Base-by-base conservation (phyloP, 805 yeast genomes). In the Blastobotrys chiropterorum region DNA sequence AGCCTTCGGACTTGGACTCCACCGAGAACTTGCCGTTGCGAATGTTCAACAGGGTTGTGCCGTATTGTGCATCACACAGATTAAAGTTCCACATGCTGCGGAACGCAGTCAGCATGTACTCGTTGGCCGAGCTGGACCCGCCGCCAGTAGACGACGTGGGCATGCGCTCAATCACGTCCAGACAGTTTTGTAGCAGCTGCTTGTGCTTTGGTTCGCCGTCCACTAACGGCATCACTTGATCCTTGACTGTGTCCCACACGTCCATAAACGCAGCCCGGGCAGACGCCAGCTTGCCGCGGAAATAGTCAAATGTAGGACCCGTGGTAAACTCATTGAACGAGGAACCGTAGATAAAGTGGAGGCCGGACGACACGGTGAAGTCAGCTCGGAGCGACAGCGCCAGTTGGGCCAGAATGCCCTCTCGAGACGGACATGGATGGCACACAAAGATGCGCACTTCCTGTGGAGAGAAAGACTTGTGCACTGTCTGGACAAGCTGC, bases 11-110 rank as follows among this genome's bases (percentile, higher is more conserved):
- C 26, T 65, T 63, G 43, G 81, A 72, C 50, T 80, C 80, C 64
- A 81, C 73, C 42, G 73, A 72, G 50, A 85, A 69, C 48, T 72
- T 66, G 2, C 85, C 81, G 49, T 73, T 69, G 46, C 72, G 69
- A 53, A 72, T 69, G 50, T 69, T 70, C 52, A 79, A 68, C 46
- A 71, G 66, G 49, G 82, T 69, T 47, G 68, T 65, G 4, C 85
- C 89, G 57, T 72, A 68, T 20, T 72, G 66, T 26, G 74, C 74
- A 62, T 85, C 92, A 59, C 89, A 79, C 44, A 86, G 69, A 59
- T 84, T 84, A 65, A 82, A 82, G 65, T 86, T 88, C 95, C 95
- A 86, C 52, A 83, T 73, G 60, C 82, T 82, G 61, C 82, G 83
- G 66, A 82, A 85, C 0, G 89, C 80, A 14, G 78, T 72, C 62